Conservation (phyloP, 805 yeast genomes). For the Ogataea chonburiensis region DNA sequence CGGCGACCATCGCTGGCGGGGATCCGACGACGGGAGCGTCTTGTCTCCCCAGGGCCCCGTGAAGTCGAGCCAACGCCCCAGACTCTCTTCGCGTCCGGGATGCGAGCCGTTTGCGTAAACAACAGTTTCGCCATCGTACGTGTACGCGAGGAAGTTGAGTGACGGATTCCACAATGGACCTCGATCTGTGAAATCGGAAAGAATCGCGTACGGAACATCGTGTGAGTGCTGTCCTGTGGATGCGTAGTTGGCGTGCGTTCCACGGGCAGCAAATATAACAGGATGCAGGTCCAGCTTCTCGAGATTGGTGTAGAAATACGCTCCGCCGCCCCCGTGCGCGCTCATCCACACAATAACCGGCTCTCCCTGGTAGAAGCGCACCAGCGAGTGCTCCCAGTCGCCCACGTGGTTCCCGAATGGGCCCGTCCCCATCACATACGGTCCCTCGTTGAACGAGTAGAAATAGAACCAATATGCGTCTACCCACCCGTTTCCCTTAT, state of each 20-base stretch:
- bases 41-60: conserved; percentile 91
- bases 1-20: conserved; percentile 82
- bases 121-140: conserved; percentile 60
- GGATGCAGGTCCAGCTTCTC: conserved; percentile 69
- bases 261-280: conserved; percentile 84
- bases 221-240: conserved; percentile 96
- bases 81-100: conserved; percentile 50
- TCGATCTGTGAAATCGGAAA: conserved; percentile 90
- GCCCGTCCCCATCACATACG: conserved; percentile 95
- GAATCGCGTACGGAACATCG: conserved; percentile 87
- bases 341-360: conserved; percentile 94
- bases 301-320: conserved; percentile 72
- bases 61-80: conserved; percentile 77
- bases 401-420: conserved; percentile 98
- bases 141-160: conserved; percentile 75
- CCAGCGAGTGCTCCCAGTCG: conserved; percentile 96
- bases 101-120: conserved; percentile 47
- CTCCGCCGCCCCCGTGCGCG: conserved; percentile 97
- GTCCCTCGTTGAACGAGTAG: conserved; percentile 91
- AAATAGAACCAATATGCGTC: conserved; percentile 97
- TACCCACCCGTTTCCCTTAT: conserved; percentile 91
- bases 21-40: conserved; percentile 61
- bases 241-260: conserved; percentile 96
- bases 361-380: conserved; percentile 74
- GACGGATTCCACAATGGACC: conserved; percentile 97